Evolutionary conservation across 129 eudicot species (phyloP).

Genomic region (Solidago caesia): DNA sequence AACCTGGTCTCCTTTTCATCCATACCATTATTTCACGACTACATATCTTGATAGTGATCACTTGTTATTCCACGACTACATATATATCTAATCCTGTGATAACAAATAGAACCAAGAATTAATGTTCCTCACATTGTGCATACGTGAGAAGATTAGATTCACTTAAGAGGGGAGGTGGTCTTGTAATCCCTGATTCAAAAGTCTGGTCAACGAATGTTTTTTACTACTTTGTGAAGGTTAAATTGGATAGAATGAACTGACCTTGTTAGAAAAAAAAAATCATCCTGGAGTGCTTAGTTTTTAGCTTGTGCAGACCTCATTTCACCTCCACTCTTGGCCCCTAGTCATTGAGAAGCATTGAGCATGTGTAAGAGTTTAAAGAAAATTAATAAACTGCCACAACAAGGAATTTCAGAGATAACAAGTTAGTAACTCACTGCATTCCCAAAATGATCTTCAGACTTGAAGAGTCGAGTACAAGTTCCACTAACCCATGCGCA

Average conservation of each 20-base stretch:
- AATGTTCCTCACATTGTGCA: conserved; percentile 72
- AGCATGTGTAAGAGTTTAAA: not conserved
- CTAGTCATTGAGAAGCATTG: conserved; percentile 31
- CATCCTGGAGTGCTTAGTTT: conserved; percentile 86
- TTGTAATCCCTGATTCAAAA: conserved; percentile 88
- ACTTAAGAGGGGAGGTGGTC: conserved; percentile 95
- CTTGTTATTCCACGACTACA: too few relatives aligned
- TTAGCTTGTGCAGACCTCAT: conserved; percentile 98
- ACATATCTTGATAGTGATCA: too few relatives aligned
- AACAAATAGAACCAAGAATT: not conserved
- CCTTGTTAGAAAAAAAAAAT: too few relatives aligned
- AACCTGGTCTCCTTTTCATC: too few relatives aligned
- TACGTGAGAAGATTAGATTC: conserved; percentile 91
- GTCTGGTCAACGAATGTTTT: too few relatives aligned
- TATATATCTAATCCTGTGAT: too few relatives aligned
- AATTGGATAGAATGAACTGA: too few relatives aligned
- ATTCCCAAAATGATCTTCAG: conserved; percentile 97
- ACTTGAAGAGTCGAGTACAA: conserved; percentile 92
- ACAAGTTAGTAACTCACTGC: conserved; percentile 60
- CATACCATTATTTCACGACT: too few relatives aligned
- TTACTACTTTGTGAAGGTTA: too few relatives aligned
- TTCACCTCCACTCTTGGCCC: conserved; percentile 96
- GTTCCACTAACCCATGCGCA: conserved; percentile 99
- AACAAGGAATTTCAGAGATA: not conserved
- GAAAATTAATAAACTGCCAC: not conserved